A percentile compares a stretch with the other conserved stretches of the same genome.
These are phyloP conservation scores for Stagonosporopsis vannaccii DNA, from an alignment of 2,329 filamentous ascomycete genomes.

Conservation along the genomic window DNA sequence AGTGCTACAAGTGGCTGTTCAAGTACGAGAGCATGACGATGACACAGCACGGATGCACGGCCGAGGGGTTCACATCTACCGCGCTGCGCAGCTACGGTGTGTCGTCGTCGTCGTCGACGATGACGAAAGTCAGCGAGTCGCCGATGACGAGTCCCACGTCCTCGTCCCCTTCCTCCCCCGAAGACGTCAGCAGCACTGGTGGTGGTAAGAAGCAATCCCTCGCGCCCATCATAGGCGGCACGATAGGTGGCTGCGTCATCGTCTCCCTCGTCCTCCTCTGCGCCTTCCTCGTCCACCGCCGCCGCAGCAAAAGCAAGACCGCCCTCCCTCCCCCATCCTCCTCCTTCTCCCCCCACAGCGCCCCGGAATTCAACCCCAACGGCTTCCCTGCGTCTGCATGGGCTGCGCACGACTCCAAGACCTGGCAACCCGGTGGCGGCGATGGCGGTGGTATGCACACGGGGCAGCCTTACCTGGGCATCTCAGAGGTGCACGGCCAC, in stretches of 20 bases:
- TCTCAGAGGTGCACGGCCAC: slow-evolving; percentile 9
- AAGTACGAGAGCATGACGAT: slow-evolving; percentile 36
- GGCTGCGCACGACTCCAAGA: slow-evolving; percentile 6
- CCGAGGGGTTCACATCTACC: slow-evolving; percentile 26
- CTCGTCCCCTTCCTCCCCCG: neutral
- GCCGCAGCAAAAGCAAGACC: slow-evolving; percentile 12
- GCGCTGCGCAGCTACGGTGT: slow-evolving; percentile 23
- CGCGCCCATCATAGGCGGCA: slow-evolving; percentile 45
- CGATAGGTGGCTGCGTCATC: slow-evolving; percentile 39
- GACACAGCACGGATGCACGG: slow-evolving; percentile 43
- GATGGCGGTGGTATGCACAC: neutral
- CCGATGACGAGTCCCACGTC: neutral
- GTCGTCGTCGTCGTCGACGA: neutral
- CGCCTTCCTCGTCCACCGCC: slow-evolving; percentile 32
- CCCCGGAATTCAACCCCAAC: slow-evolving; percentile 7
- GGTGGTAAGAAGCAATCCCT: too few species aligned
- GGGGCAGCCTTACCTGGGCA: neutral
- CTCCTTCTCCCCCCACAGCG: slow-evolving; percentile 1
- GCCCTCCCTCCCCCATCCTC: neutral
- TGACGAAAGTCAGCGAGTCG: slow-evolving; percentile 11
- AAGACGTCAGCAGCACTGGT: slow-evolving; percentile 11
- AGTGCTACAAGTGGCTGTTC: slow-evolving; percentile 41
- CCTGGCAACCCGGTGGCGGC: slow-evolving; percentile 2
- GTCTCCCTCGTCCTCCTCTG: slow-evolving; percentile 33
- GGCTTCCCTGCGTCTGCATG: slow-evolving; percentile 4